Evolutionary conservation across 148 eudicot genomes (phyloP), one percentile per base, ranked within the genome.

Genomic region (Vaccinium corymbosum): DNA sequence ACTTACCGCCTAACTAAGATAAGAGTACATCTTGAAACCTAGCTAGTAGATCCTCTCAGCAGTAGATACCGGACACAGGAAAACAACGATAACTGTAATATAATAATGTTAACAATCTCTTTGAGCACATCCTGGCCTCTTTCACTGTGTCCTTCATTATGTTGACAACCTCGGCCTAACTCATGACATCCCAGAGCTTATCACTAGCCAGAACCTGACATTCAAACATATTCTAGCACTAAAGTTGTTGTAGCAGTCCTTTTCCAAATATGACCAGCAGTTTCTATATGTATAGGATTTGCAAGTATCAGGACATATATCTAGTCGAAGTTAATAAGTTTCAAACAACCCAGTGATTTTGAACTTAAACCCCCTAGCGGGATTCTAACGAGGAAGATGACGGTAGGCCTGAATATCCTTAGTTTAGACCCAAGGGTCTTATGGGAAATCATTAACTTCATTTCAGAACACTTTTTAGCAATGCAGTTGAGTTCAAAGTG

Each of bases 121-220:
- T 97, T 20, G 98, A 92, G 85, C 98, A 97, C 98, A 97, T 93
- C 51, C 87, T 90, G 0, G 98, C 90, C 86, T 97, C 99, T 90
- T 97, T 95, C 20, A 97, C 98, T 0, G 99, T 97, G 90, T 93
- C 95, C 90, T 87, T 89, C 49, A 97, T 92, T 83, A 95, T 93
- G 82, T 88, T 88, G 53, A 91, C 87, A 16, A 91, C 93, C 79
- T 97, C 96, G 79, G 83, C 86, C 64, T 93, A 90, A 89, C 91
- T 92, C 74, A 97, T 80, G 48, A 91, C 95, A 84, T 94, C 98
- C 99, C 99, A 97, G 0, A 97, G 90, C 73, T 98, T 97, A 76
- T 97, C 99, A 80, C 98, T 97, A 29, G 97, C 99, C 93, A 97
- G 93, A 74, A 97, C 98, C 99, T 97, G 87, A 84, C 50, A 38